Base-by-base conservation (phyloP, 2,329 filamentous ascomycete species). In the Fusarium duplospermum region DNA sequence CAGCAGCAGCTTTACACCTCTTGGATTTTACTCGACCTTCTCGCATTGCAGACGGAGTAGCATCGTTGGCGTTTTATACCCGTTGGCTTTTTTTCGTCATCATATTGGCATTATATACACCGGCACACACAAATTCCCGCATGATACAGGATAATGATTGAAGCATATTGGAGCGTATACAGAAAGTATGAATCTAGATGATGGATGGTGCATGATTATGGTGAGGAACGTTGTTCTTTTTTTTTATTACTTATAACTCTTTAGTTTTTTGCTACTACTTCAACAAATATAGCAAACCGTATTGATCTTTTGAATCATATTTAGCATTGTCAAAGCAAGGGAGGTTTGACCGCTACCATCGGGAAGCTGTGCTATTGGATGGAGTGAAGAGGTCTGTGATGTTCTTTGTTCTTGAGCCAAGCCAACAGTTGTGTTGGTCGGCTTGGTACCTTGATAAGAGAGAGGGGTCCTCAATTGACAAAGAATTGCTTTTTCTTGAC, bases 11-110 rank as follows among this genome's bases (percentile, higher is more conserved):
- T 36, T 63, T 29, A 67, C 70, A 67, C 70, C 10, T 56, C 54
- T 54, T 66, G 52, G 45, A 42, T 66, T 67, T 67, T 33, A 24
- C 38, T 52, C 36, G 27, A 58, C 31, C 62, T 69, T 62, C 61
- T 70, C 65, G 68, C 72, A 78, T 76, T 71, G 70, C 73, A 72
- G 66, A 71, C 69, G 74, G 74, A 72, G 74, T 66, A 76, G 77
- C 80, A 82, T 82, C 72, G 72, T 77, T 76, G 80, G 81, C 80
- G 81, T 82, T 82, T 67, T 81, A 82, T 82, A 82, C 80, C 80
- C 81, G 77, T 72, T 79, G 76, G 67, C 64, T 75, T 77, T 73
- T 77, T 62, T 14, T 61, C 50, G 64, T 63, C 58, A 60, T 31
- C 31, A 33, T 33, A 33, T 68, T 71, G 67, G 72, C 69, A 71